Base-by-base conservation (phyloP, 352 stramenopile genomes). In the Pythium dissimile region DNA sequence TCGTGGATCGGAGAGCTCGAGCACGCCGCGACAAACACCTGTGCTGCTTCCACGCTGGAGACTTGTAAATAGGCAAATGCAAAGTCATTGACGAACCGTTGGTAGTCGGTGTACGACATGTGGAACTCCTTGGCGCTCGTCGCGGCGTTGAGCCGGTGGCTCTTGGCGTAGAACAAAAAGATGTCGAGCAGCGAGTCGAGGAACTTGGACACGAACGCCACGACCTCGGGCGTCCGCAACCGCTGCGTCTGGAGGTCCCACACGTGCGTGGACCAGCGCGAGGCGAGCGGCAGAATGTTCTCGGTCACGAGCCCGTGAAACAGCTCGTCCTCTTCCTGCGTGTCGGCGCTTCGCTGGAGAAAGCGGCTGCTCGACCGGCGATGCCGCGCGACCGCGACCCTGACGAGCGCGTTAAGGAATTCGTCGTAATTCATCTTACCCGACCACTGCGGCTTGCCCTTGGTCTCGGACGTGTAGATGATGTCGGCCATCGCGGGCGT, bases 401-500 rank as follows among this genome's bases (percentile, higher is more conserved):
- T 88, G 18, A 87, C 52, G 18, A 92, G 60, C n/a, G 80, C 77
- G 46, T 89, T 89, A 2, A 92, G 69, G 24, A 92, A 92, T 41
- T 88, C 82, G 37, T 89, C 78, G 42, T 83, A 92, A 47, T 73
- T 88, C 71, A 92, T 86, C 41, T 86, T 88, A 6, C 73, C 77
- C 3, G 75, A 83, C 3, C 74, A 39, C 15, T 82, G 66, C 8
- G 64, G 63, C 20, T 80, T 88, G 41, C 81, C 79, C 59, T 88
- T 90, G 12, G 75, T 86, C 67, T 89, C 81, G 26, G 78, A 84
- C 26, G 77, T 86, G 66, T 89, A 91, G 60, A 92, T 88, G 37
- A 90, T 89, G 34, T 87, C 68, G 11, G 79, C 83, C 60, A 91
- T 88, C 6, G 78, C 78, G 5, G 77, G 79, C 9, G 80, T 92